phyloP scores from a whole-genome alignment of 495 filamentous ascomycete genomes.

The Trichoderma asperelloides region DNA sequence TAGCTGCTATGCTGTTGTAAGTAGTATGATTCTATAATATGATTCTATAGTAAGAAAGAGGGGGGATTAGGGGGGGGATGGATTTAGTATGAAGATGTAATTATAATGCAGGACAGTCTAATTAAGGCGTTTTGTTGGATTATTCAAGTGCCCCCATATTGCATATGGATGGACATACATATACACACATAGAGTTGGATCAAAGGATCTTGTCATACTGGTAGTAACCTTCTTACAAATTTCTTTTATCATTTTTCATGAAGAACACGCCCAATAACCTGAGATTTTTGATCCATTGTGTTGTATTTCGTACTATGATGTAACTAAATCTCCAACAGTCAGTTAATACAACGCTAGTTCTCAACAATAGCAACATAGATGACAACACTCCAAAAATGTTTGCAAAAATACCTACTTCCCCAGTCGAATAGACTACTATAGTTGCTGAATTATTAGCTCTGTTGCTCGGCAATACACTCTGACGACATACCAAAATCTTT shows the following conservation, averaged over 20 bases:
- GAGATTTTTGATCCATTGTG: neutral
- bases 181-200: neutral
- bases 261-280: neutral
- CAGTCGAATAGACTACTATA: too few species aligned
- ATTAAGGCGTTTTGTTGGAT: neutral
- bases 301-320: too few species aligned
- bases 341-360: too few species aligned
- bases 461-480: too few species aligned
- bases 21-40: neutral
- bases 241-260: neutral
- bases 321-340: too few species aligned
- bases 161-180: neutral
- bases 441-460: too few species aligned
- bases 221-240: neutral
- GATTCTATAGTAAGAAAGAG: neutral
- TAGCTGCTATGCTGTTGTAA: slow-evolving; percentile 24
- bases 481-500: too few species aligned
- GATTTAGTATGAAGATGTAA: neutral
- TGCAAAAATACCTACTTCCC: too few species aligned
- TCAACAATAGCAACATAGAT: too few species aligned
- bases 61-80: neutral
- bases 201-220: neutral
- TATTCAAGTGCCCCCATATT: neutral
- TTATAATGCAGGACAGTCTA: neutral
- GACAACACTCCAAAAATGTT: too few species aligned